These are phyloP conservation scores for Emergomyces pasteurianus DNA, from an alignment of 2,329 filamentous ascomycete species.

Conservation along the genomic window DNA sequence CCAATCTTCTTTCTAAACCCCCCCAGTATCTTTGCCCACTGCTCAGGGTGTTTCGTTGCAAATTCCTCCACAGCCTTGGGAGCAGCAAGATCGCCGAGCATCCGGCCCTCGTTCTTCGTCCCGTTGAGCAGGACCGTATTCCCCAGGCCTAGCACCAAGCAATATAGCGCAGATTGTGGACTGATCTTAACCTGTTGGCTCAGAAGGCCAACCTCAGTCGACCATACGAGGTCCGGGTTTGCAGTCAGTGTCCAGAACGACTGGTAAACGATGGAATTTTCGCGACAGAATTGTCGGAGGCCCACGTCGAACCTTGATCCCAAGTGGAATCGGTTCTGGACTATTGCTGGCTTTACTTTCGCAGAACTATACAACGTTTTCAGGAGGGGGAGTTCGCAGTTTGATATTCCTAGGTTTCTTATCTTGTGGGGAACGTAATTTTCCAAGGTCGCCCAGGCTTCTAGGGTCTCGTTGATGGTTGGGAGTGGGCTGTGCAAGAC, in stretches of 20 bases:
- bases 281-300: slow-evolving; percentile 46
- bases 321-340: slow-evolving; percentile 64
- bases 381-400: slow-evolving; percentile 50
- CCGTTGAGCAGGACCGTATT: slow-evolving; percentile 44
- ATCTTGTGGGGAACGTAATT: slow-evolving; percentile 54
- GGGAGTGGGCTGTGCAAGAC: slow-evolving; percentile 48
- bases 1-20: slow-evolving; percentile 37
- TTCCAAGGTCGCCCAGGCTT: slow-evolving; percentile 56
- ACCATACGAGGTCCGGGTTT: slow-evolving; percentile 41
- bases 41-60: slow-evolving; percentile 33
- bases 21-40: slow-evolving; percentile 39
- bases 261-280: slow-evolving; percentile 44
- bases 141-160: slow-evolving; percentile 42
- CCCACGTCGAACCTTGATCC: slow-evolving; percentile 47
- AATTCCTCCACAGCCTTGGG: slow-evolving; percentile 31
- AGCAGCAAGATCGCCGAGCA: slow-evolving; percentile 41
- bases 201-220: slow-evolving; percentile 39
- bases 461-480: slow-evolving; percentile 41
- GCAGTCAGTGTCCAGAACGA: slow-evolving; percentile 51
- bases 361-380: slow-evolving; percentile 38
- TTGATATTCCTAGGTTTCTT: slow-evolving; percentile 62
- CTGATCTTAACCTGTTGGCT: slow-evolving; percentile 33
- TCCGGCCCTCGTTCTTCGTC: slow-evolving; percentile 40
- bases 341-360: slow-evolving; percentile 46
- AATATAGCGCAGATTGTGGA: slow-evolving; percentile 42